Evolutionary conservation across 257 asterid species (phyloP).

Genomic region (Gardenia jasminoides): DNA sequence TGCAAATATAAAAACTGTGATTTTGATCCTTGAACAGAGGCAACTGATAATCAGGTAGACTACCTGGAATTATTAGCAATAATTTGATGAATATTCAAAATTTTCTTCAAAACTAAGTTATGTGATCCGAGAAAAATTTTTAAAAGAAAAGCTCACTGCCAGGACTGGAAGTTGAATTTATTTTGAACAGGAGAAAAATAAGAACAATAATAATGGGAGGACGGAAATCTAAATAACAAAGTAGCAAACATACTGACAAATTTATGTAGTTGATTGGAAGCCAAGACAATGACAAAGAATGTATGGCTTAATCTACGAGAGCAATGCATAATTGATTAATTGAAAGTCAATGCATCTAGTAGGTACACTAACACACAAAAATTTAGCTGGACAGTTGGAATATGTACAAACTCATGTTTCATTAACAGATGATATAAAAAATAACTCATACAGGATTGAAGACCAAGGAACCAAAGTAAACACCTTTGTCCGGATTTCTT

Average conservation of each 20-base stretch:
- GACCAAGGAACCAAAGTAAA: background rate
- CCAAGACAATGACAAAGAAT: background rate
- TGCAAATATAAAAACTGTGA: conserved; percentile 13
- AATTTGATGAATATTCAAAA: background rate
- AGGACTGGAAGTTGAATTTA: background rate
- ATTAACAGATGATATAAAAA: background rate
- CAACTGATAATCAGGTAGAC: background rate
- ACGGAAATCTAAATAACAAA: background rate
- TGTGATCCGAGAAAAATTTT: background rate
- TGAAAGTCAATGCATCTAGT: background rate
- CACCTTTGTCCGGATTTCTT: conserved; percentile 61
- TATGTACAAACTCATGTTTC: background rate
- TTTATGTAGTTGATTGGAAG: background rate
- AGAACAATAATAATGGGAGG: background rate
- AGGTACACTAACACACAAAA: background rate
- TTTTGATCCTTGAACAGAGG: background rate
- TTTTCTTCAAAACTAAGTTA: background rate
- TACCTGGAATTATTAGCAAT: background rate
- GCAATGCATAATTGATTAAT: background rate
- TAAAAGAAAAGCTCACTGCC: background rate
- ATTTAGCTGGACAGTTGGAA: background rate
- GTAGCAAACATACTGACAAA: background rate
- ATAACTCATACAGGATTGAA: background rate
- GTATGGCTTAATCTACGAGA: background rate
- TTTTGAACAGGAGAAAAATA: background rate